Evolutionary conservation across 192 early-diverging fungal species (phyloP).

Genomic region (Dimargaris verticillata): DNA sequence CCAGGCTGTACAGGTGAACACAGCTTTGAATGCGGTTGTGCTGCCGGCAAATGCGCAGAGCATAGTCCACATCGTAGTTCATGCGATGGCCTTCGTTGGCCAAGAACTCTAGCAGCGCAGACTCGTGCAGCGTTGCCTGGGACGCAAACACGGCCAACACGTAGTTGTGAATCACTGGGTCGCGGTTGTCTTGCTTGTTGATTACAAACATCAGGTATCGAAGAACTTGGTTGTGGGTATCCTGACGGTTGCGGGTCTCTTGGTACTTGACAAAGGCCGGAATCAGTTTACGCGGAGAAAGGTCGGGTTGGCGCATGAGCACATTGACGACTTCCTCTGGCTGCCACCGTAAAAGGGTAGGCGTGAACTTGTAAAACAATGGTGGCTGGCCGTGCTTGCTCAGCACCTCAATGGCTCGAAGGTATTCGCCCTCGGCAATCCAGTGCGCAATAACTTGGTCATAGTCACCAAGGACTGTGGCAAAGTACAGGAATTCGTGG

Average conservation of each 20-base stretch:
- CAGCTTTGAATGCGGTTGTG: constrained; percentile 68
- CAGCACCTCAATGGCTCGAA: constrained; percentile 58
- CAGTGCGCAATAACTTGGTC: constrained; percentile 75
- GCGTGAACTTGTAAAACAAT: constrained; percentile 77
- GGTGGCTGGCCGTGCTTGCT: constrained; percentile 64
- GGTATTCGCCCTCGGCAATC: constrained; percentile 60
- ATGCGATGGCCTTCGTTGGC: constrained; percentile 40
- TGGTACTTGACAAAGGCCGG: constrained; percentile 79
- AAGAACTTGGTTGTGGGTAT: constrained; percentile 63
- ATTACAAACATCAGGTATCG: constrained; percentile 77
- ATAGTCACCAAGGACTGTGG: constrained; percentile 68
- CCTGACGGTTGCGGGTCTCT: constrained; percentile 19
- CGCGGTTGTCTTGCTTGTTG: constrained; percentile 55
- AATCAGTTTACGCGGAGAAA: constrained; percentile 72
- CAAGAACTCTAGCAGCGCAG: constrained; percentile 60
- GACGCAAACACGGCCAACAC: constrained; percentile 62
- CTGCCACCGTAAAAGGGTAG: constrained; percentile 65
- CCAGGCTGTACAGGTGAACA: constrained; percentile 73
- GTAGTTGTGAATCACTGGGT: constrained; percentile 87
- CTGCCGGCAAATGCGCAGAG: constrained; percentile 74
- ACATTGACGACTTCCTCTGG: constrained; percentile 72
- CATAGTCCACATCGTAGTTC: constrained; percentile 83
- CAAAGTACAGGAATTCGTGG: constrained; percentile 66
- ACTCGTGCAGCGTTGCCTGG: constrained; percentile 45
- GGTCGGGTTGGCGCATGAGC: constrained; percentile 69